These are phyloP conservation scores for Fusarium burgessii DNA, from an alignment of 2,329 filamentous ascomycete species.

Conservation along the genomic window DNA sequence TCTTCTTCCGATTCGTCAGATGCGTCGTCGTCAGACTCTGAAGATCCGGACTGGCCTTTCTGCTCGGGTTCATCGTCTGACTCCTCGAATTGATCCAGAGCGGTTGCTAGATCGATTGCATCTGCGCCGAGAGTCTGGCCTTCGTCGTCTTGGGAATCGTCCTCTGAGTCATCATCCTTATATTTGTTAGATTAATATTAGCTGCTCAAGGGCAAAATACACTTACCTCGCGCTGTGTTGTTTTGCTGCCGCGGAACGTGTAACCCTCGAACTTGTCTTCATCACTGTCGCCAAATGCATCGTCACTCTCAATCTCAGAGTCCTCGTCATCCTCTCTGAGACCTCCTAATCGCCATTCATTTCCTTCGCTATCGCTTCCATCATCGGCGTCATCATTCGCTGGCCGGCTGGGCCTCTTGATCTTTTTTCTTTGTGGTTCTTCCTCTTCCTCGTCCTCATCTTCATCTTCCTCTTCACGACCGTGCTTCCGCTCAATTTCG, in stretches of 20 bases:
- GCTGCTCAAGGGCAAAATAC: neutral
- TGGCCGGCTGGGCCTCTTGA: slow-evolving; percentile 55
- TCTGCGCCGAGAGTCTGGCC: slow-evolving; percentile 69
- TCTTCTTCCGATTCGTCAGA: slow-evolving; percentile 57
- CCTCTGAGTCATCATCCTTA: slow-evolving; percentile 69
- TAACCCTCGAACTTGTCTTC: slow-evolving; percentile 87
- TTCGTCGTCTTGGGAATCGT: slow-evolving; percentile 64
- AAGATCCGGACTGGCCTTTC: slow-evolving; percentile 58
- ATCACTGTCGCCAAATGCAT: slow-evolving; percentile 90
- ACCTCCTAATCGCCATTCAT: slow-evolving; percentile 83
- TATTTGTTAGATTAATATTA: slow-evolving; percentile 11
- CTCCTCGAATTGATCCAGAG: slow-evolving; percentile 66
- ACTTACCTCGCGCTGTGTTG: slow-evolving; percentile 50
- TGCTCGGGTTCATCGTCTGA: slow-evolving; percentile 62
- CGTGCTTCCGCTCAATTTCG: slow-evolving; percentile 59
- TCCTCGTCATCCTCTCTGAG: slow-evolving; percentile 69
- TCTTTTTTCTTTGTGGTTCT: slow-evolving; percentile 56
- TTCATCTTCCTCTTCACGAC: slow-evolving; percentile 58
- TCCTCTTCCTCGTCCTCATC: slow-evolving; percentile 64
- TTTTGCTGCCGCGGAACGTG: slow-evolving; percentile 63
- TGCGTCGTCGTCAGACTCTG: slow-evolving; percentile 58
- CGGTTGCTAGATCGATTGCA: slow-evolving; percentile 69
- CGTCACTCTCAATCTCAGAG: slow-evolving; percentile 75
- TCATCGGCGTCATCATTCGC: slow-evolving; percentile 70
- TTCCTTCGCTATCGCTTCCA: slow-evolving; percentile 86